These are phyloP conservation scores for Keithomyces neogunnii DNA, from an alignment of 2,329 filamentous ascomycete genomes.

Conservation along the genomic window DNA sequence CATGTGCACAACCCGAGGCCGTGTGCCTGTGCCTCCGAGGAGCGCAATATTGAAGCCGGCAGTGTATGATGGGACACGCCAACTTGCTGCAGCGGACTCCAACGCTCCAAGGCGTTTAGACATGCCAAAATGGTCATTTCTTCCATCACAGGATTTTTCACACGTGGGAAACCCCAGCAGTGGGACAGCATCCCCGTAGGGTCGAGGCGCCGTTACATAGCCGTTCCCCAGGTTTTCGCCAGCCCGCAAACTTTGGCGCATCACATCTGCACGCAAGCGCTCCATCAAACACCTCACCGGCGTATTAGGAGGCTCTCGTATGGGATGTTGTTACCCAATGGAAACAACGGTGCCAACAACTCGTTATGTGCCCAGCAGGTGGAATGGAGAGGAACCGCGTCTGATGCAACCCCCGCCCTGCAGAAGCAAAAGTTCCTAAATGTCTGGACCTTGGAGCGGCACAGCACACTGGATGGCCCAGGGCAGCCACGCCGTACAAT, in stretches of 20 bases:
- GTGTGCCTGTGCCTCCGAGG: too few species aligned
- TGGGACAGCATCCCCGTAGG: conserved; percentile 8
- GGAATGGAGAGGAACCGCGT: conserved; percentile 1
- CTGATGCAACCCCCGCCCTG: conserved; percentile 10
- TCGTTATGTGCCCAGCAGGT: too few species aligned
- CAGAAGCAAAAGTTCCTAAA: conserved; percentile 15
- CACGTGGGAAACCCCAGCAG: conserved; percentile 7
- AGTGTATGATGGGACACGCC: not conserved
- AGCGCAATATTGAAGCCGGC: too few species aligned
- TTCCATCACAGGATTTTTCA: not conserved
- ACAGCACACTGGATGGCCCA: not conserved
- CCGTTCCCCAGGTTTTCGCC: conserved; percentile 1
- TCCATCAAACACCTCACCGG: not conserved
- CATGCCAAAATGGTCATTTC: not conserved
- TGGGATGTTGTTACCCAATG: not conserved
- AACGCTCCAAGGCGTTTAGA: not conserved
- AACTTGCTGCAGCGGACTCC: not conserved
- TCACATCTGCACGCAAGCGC: not conserved
- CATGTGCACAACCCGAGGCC: too few species aligned
- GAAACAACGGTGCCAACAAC: not conserved
- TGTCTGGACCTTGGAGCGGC: not conserved
- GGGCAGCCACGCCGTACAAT: too few species aligned
- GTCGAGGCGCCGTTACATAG: conserved; percentile 5
- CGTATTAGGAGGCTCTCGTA: too few species aligned
- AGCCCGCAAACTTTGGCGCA: not conserved